Percentiles rank a stretch among this genome's conserved stretches.
phyloP scores from a whole-genome alignment of 164 flowering plant genomes.

The Kalanchoe fedtschenkoi region DNA sequence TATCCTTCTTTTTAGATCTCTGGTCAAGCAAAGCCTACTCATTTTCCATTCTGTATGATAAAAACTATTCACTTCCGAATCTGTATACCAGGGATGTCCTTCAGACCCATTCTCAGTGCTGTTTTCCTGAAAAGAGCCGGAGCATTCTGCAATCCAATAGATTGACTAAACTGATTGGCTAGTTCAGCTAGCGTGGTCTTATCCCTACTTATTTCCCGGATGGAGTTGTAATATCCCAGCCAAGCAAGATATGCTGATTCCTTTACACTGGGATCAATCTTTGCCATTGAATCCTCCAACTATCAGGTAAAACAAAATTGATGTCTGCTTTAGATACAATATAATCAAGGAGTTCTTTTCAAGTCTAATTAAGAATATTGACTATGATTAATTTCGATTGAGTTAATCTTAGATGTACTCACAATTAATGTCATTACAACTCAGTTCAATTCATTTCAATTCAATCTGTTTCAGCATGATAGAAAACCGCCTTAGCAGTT shows the following conservation, averaged over 20 bases:
- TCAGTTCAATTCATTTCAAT: background rate
- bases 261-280: conserved; percentile 58
- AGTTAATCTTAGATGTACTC: too few relatives aligned
- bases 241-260: conserved; percentile 98
- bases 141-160: conserved; percentile 65
- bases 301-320: conserved; percentile 17
- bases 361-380: too few relatives aligned
- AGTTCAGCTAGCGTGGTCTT: conserved; percentile 76
- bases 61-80: conserved; percentile 50
- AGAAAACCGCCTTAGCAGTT: background rate
- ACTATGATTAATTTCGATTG: too few relatives aligned
- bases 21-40: background rate
- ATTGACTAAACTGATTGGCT: conserved; percentile 51
- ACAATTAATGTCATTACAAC: background rate
- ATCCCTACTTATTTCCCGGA: conserved; percentile 75
- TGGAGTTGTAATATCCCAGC: conserved; percentile 96
- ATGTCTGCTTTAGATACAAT: background rate
- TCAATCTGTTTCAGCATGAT: too few relatives aligned
- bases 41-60: conserved; percentile 49
- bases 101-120: conserved; percentile 87
- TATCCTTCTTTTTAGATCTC: background rate
- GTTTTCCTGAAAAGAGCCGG: conserved; percentile 79
- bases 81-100: conserved; percentile 70
- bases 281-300: conserved; percentile 56
- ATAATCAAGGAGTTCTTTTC: background rate